Conservation (phyloP, 1,284 basidiomycete species). For the Bondarzewia mesenterica region DNA sequence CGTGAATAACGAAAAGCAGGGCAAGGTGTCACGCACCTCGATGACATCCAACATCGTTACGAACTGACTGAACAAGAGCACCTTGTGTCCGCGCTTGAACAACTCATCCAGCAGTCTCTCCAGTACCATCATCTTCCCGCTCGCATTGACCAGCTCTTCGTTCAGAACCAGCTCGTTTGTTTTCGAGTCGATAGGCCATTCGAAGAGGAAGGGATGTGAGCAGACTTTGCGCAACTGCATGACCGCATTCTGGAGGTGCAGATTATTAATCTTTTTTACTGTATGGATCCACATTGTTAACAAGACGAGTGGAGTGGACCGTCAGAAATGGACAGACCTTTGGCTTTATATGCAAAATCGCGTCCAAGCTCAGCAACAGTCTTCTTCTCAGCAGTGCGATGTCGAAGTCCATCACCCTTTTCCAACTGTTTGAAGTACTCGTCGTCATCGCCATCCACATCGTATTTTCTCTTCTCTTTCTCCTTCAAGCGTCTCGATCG, state of each 20-base stretch:
- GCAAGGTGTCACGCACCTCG: conserved; percentile 42
- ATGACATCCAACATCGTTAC: conserved; percentile 95
- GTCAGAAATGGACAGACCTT: conserved; percentile 32
- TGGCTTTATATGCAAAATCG: conserved; percentile 51
- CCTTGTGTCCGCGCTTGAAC: conserved; percentile 82
- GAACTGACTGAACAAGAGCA: conserved; percentile 92
- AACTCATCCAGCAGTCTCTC: conserved; percentile 83
- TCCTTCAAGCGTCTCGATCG: conserved; percentile 21
- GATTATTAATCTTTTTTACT: conserved; percentile 84
- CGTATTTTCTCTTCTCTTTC: conserved; percentile 26
- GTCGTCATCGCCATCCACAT: conserved; percentile 58
- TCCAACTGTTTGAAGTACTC: conserved; percentile 64
- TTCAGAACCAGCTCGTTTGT: conserved; percentile 57
- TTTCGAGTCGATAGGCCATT: conserved; percentile 72
- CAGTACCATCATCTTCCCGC: conserved; percentile 96
- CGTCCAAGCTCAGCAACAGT: conserved; percentile 35
- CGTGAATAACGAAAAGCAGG: conserved; percentile 1
- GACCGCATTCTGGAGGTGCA: conserved; percentile 87
- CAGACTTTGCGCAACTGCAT: conserved; percentile 96
- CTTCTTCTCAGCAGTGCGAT: conserved; percentile 23
- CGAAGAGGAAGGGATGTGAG: conserved; percentile 90
- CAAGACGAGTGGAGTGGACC: not conserved
- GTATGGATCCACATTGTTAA: conserved; percentile 6
- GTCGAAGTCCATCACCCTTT: conserved; percentile 22
- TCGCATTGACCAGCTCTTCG: conserved; percentile 75